Conservation (phyloP, 257 asterid genomes). For the Vinca minor region DNA sequence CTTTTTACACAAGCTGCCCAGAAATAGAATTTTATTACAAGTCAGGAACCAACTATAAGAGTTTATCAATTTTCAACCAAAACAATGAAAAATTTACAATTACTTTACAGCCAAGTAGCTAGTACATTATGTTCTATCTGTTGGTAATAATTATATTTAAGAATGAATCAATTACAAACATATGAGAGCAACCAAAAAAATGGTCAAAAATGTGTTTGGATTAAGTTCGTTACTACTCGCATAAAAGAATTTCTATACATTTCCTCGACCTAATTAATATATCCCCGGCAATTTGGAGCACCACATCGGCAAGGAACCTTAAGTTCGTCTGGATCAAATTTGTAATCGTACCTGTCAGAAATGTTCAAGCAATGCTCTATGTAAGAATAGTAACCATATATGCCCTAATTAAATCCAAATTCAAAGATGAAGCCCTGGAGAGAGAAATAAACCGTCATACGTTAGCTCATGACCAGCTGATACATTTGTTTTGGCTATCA, state of each 20-base stretch:
- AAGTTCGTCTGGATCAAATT: slow-evolving; percentile 84
- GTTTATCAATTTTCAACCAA: background rate
- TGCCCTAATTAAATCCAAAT: too few species aligned
- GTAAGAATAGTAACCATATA: background rate
- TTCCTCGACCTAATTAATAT: slow-evolving; percentile 46
- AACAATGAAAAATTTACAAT: background rate
- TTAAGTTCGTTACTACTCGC: too few species aligned
- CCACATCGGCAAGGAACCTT: slow-evolving; percentile 79
- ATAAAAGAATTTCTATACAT: slow-evolving; percentile 18
- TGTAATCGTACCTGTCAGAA: slow-evolving; percentile 66
- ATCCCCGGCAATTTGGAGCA: slow-evolving; percentile 74
- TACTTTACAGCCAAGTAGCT: slow-evolving; percentile 1
- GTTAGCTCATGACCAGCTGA: slow-evolving; percentile 85
- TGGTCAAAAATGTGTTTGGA: background rate
- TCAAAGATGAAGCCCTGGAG: background rate
- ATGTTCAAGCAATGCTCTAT: too few species aligned
- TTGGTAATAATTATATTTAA: background rate
- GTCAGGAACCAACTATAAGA: background rate
- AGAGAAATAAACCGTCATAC: slow-evolving; percentile 28
- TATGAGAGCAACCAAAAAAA: background rate
- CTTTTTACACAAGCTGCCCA: background rate
- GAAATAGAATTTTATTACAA: background rate
- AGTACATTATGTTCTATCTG: slow-evolving; percentile 2
- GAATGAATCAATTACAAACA: background rate
- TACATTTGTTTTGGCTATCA: slow-evolving; percentile 68